These are phyloP conservation scores for Fusarium sp. DNA, from an alignment of 2,329 filamentous ascomycete species.

Conservation along the genomic window DNA sequence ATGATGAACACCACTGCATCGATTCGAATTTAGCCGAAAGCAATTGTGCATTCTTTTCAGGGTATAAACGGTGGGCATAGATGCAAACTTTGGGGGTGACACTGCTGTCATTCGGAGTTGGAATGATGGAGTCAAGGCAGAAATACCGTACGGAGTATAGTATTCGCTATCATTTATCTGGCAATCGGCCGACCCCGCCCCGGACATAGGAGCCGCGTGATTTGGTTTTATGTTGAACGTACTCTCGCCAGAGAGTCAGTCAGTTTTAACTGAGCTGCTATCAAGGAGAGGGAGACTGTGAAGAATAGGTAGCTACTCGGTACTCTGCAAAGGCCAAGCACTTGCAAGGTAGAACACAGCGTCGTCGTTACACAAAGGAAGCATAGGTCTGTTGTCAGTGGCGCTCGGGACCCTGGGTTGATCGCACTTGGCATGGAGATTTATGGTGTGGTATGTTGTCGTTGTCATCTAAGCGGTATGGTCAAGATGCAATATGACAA, in stretches of 20 bases:
- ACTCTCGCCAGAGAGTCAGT: background rate
- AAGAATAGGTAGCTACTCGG: no score
- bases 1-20: background rate
- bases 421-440: slow-evolving; percentile 15
- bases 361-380: background rate
- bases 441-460: background rate
- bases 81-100: background rate
- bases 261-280: background rate
- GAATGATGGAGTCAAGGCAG: background rate
- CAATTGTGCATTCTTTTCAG: background rate
- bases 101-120: background rate
- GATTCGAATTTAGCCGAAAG: background rate
- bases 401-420: background rate
- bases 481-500: background rate
- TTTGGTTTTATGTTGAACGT: background rate
- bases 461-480: background rate
- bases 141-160: background rate
- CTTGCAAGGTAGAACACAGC: no score
- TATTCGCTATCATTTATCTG: background rate
- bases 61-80: background rate
- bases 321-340: background rate
- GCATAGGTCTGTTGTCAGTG: background rate
- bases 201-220: background rate
- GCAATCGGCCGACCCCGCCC: background rate
- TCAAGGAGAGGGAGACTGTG: background rate